These are phyloP conservation scores for Mucor piriformis DNA, from an alignment of 371 early-diverging fungal genomes.

Conservation along the genomic window DNA sequence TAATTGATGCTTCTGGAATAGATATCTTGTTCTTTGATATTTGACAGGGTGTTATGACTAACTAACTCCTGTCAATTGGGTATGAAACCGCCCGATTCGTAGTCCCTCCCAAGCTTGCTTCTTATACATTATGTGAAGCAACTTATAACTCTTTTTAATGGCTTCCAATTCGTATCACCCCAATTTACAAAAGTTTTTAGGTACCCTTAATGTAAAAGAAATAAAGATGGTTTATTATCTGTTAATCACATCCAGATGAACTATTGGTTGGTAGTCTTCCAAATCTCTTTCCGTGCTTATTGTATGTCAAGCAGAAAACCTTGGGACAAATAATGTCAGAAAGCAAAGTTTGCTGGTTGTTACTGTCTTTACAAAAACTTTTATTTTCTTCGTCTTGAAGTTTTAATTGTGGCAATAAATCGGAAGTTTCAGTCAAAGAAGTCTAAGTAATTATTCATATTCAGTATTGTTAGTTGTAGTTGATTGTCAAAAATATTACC, in stretches of 20 bases:
- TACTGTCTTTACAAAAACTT: neutral
- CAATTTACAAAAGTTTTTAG: no score
- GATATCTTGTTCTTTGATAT: no score
- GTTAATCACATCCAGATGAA: neutral
- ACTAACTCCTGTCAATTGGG: no score
- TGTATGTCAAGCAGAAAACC: conserved; percentile 12
- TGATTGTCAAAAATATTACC: conserved; percentile 5
- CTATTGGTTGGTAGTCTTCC: neutral
- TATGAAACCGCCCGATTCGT: no score
- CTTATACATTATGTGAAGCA: no score
- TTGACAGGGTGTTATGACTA: no score
- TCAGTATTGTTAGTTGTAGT: conserved; percentile 8
- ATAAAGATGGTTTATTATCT: no score
- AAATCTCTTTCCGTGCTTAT: conserved; percentile 11
- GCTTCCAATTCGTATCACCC: no score
- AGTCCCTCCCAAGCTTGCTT: no score
- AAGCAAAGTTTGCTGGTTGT: conserved; percentile 10
- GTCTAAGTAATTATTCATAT: conserved; percentile 7
- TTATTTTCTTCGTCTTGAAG: conserved; percentile 11
- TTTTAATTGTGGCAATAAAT: conserved; percentile 7
- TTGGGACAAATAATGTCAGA: conserved; percentile 12
- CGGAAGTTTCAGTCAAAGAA: conserved; percentile 12
- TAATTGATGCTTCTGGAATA: no score
- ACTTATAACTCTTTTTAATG: no score
- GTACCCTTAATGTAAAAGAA: no score